Conservation (phyloP, 2,329 filamentous ascomycete genomes). For the Hymenotorrendiella dingleyae region DNA sequence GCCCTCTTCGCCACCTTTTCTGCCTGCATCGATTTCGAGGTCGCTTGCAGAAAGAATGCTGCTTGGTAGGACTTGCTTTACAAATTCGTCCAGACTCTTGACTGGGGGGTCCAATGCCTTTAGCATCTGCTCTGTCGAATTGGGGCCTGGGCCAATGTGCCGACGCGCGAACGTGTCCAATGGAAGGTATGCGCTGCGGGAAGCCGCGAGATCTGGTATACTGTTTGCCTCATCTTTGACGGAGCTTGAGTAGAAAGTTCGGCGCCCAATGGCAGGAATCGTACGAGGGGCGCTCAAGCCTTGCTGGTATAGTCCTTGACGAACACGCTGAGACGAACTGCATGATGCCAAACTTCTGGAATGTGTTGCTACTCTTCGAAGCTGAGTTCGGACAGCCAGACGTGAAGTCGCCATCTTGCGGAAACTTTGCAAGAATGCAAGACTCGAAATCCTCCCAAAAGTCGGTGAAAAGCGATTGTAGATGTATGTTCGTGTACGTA, state of each 20-base stretch:
- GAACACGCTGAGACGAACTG: constrained; percentile 14
- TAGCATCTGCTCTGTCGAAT: constrained; percentile 72
- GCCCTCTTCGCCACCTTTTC: constrained; percentile 30
- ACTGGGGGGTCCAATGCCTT: constrained; percentile 69
- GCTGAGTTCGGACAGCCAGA: constrained; percentile 20
- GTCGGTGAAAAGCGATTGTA: constrained; percentile 12
- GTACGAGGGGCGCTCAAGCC: constrained; percentile 11
- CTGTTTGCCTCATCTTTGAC: constrained; percentile 24
- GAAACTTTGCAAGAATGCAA: constrained; percentile 1
- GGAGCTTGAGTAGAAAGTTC: constrained; percentile 31
- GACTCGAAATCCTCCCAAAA: constrained; percentile 5
- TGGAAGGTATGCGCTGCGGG: constrained; percentile 37
- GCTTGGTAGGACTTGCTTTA: constrained; percentile 74
- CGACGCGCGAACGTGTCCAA: constrained; percentile 63
- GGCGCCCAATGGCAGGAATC: constrained; percentile 16
- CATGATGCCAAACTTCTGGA: constrained; percentile 10
- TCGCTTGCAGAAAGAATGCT: constrained; percentile 67
- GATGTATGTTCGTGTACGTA: background rate
- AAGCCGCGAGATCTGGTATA: constrained; percentile 12
- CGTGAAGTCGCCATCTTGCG: constrained; percentile 22
- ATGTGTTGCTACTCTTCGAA: constrained; percentile 19
- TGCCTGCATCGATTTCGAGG: constrained; percentile 47
- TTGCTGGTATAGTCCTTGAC: constrained; percentile 20
- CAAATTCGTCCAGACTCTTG: constrained; percentile 71
- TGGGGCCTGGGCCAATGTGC: constrained; percentile 77